phyloP scores from a whole-genome alignment of 1,284 basidiomycete species.

The Mycosarcoma mackinlayi region DNA sequence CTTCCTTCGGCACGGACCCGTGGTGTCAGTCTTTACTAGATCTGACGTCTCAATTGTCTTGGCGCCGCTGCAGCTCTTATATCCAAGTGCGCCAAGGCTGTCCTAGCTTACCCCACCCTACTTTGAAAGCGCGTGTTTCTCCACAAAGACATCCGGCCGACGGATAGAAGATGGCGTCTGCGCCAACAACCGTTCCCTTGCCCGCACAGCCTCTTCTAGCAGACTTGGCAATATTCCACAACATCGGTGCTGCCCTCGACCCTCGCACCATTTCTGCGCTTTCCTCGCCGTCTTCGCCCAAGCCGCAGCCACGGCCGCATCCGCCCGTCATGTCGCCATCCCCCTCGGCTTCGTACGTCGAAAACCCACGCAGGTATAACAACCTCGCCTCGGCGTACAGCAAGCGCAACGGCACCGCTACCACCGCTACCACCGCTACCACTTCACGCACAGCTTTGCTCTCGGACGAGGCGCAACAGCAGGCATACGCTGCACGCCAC shows the following conservation, averaged over 20 bases:
- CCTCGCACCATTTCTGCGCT: slow-evolving; percentile 29
- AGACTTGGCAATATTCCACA: slow-evolving; percentile 15
- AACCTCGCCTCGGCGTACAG: slow-evolving; percentile 31
- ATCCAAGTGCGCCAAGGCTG: too few species aligned
- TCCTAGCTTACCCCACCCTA: too few species aligned
- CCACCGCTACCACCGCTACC: slow-evolving; percentile 15
- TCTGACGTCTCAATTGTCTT: too few species aligned
- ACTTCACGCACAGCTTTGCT: slow-evolving; percentile 18
- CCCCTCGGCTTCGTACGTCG: slow-evolving; percentile 14
- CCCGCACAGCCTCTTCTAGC: slow-evolving; percentile 22
- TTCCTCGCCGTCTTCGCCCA: slow-evolving; percentile 6
- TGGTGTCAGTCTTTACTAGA: too few species aligned
- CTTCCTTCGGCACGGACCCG: too few species aligned
- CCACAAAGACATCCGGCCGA: slow-evolving; percentile 10
- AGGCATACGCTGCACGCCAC: slow-evolving; percentile 12
- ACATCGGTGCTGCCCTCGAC: slow-evolving; percentile 25
- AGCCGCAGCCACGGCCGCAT: slow-evolving; percentile 10
- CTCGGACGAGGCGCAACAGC: slow-evolving; percentile 10
- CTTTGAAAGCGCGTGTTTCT: too few species aligned
- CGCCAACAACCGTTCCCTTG: slow-evolving; percentile 27
- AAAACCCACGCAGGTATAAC: slow-evolving; percentile 36
- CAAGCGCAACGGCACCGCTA: slow-evolving; percentile 38
- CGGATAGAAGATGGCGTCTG: slow-evolving; percentile 45
- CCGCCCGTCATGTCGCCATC: slow-evolving; percentile 30
- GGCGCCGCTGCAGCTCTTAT: too few species aligned